A percentile compares a stretch with the other conserved stretches of the same genome.
These are phyloP conservation scores for Cordyceps tenuipes DNA, from an alignment of 2,329 filamentous ascomycete species.

Conservation along the genomic window DNA sequence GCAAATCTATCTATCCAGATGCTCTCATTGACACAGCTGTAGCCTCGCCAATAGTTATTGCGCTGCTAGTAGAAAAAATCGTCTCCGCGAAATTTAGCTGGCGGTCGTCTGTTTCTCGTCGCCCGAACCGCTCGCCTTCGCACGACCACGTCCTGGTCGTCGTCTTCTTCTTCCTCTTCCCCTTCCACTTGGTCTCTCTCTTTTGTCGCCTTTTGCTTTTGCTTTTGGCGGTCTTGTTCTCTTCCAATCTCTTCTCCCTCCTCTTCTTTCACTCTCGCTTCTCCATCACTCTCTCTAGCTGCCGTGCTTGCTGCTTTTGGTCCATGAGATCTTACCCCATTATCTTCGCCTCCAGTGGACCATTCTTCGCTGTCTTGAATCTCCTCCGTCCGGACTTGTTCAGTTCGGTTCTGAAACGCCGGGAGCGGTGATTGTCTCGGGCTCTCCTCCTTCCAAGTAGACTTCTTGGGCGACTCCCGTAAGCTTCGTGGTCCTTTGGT, in stretches of 20 bases:
- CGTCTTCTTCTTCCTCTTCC: conserved; percentile 19
- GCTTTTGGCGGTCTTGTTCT: background rate
- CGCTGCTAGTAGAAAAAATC: conserved; percentile 17
- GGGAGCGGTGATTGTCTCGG: background rate
- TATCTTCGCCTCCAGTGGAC: conserved; percentile 5
- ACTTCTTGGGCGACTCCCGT: background rate
- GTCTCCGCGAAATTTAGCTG: conserved; percentile 29
- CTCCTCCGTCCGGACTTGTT: conserved; percentile 13
- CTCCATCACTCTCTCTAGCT: background rate
- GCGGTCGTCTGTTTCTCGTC: conserved; percentile 24
- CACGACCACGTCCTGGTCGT: conserved; percentile 24
- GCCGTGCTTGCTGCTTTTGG: background rate
- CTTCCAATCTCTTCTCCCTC: too few relatives aligned
- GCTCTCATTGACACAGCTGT: too few relatives aligned
- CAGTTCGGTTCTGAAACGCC: background rate
- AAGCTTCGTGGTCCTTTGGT: background rate
- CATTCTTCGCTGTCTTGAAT: conserved; percentile 21
- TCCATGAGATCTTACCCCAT: background rate
- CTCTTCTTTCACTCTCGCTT: conserved; percentile 16
- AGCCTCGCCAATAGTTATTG: background rate
- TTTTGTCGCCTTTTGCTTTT: background rate
- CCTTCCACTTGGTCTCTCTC: background rate
- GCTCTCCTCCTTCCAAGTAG: background rate
- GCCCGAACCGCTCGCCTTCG: conserved; percentile 20
- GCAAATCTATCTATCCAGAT: background rate